Evolutionary conservation across 352 stramenopile species (phyloP).

Genomic region (Phytophthora quininea): DNA sequence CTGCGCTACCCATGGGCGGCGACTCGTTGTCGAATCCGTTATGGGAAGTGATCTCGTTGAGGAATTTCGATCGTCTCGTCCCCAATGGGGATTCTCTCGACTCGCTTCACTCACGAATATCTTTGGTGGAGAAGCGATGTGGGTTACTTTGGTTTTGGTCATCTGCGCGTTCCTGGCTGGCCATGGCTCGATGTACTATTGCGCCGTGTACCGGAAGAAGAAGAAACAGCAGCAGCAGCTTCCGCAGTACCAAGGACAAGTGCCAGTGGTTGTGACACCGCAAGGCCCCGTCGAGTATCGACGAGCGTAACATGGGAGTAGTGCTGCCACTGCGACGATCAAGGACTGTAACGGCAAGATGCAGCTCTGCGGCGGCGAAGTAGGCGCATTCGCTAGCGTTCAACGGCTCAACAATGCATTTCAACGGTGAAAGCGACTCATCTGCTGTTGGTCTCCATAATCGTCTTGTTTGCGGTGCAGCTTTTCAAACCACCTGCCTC

Average conservation of each 20-base stretch:
- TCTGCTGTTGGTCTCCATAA: no score
- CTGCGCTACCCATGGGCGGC: conserved; percentile 31
- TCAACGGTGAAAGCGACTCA: no score
- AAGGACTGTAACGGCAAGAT: not conserved
- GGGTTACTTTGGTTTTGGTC: conserved; percentile 28
- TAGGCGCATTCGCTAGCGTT: not conserved
- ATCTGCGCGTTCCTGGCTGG: conserved; percentile 34
- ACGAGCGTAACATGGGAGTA: conserved; percentile 15
- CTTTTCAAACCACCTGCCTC: no score
- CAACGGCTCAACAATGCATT: no score
- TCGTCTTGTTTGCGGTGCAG: no score
- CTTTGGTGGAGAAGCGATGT: conserved; percentile 7
- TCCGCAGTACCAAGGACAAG: conserved; percentile 23
- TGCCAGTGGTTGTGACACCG: conserved; percentile 23
- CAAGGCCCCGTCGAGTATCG: conserved; percentile 30
- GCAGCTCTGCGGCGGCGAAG: not conserved
- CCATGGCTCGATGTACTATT: conserved; percentile 30
- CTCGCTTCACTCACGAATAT: no score
- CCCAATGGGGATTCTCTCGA: no score
- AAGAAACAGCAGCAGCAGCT: conserved; percentile 23
- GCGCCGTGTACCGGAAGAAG: conserved; percentile 22
- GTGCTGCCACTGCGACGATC: not conserved
- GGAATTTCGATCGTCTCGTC: no score
- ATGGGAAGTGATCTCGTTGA: not conserved
- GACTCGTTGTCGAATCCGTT: not conserved